Evolutionary conservation across 345 rosid genomes (phyloP).

Genomic region (Linum lewisii): DNA sequence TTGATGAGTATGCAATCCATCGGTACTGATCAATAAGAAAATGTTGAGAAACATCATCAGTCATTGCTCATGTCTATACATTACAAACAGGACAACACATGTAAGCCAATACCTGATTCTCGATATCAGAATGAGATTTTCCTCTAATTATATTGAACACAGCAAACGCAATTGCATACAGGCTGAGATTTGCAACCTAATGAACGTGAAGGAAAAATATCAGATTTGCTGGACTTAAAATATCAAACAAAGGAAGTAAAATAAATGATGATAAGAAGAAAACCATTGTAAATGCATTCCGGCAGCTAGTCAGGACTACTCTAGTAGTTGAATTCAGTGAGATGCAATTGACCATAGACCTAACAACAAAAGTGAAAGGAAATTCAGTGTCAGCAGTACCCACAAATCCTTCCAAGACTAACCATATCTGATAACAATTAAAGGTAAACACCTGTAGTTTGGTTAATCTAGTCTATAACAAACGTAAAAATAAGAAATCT

Average conservation of each 20-base stretch:
- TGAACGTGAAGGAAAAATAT: conserved; percentile 12
- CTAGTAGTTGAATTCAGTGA: conserved; percentile 80
- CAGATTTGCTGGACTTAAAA: background rate
- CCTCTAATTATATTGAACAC: conserved; percentile 45
- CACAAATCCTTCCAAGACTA: background rate
- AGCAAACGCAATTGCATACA: conserved; percentile 66
- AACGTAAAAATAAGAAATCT: too few species aligned
- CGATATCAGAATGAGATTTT: conserved; percentile 46
- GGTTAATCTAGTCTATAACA: too few species aligned
- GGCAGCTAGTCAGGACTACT: conserved; percentile 79
- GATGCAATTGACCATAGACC: conserved; percentile 94
- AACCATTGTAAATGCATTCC: conserved; percentile 96
- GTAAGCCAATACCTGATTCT: conserved; percentile 52
- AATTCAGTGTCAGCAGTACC: background rate
- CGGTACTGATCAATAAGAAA: conserved; percentile 50
- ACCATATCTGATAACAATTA: background rate
- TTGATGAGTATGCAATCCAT: conserved; percentile 84
- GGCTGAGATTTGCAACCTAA: conserved; percentile 87
- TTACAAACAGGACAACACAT: background rate
- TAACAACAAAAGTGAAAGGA: conserved; percentile 20
- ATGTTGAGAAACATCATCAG: conserved; percentile 13
- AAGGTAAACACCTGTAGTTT: too few species aligned
- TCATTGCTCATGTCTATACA: conserved; percentile 5
- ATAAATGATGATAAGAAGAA: conserved; percentile 16
- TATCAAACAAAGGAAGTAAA: conserved; percentile 10